Evolutionary conservation across 768 basidiomycete genomes (phyloP), one percentile per base, ranked within the genome.

Genomic region (Lactarius hatsudake): DNA sequence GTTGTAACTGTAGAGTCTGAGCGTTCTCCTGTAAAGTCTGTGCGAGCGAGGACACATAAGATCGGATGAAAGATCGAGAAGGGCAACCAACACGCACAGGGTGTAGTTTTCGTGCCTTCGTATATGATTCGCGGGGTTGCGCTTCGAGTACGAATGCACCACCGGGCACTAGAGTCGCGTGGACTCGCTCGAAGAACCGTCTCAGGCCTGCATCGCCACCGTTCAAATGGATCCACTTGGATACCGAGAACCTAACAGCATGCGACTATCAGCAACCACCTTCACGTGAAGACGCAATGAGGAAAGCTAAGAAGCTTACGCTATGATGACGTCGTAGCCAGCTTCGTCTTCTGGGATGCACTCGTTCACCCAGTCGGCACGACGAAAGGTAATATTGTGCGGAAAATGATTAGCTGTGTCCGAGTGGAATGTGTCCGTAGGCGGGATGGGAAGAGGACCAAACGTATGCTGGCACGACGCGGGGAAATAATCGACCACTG

Each of bases 191-290:
- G 72, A 96, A 96, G 75, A 95, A 93, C 0, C 69, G 65, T 42
- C 75, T 70, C n/a, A 96, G 71, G 0, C 87, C 94, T 0, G 83
- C 83, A 72, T 97, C 94, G 12, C 90, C 89, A 13, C 81, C 80
- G 70, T 94, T 88, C 12, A 96, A 79, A 75, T 96, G 94, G 36
- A 96, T 92, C 94, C 94, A 96, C 77, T 95, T 96, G 0, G 93
- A 86, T 54, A 96, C 77, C 0, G 94, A 96, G 71, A 96, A 87
- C 1, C 93, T 94, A 38, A 51, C 15, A 53, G 15, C 23, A 17
- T 26, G 51, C 26, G 15, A 26, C 51, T 26, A 26, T 53, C 26
- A 53, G 23, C 26, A 26, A 10, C 5, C 20, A 45, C 43, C 2
- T 12, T 5, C 48, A 26, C 26, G n/a, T n/a, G n/a, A n/a, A n/a